Evolutionary conservation across 2,329 filamentous ascomycete genomes (phyloP).

Genomic region (Cucurbitaria berberidis): DNA sequence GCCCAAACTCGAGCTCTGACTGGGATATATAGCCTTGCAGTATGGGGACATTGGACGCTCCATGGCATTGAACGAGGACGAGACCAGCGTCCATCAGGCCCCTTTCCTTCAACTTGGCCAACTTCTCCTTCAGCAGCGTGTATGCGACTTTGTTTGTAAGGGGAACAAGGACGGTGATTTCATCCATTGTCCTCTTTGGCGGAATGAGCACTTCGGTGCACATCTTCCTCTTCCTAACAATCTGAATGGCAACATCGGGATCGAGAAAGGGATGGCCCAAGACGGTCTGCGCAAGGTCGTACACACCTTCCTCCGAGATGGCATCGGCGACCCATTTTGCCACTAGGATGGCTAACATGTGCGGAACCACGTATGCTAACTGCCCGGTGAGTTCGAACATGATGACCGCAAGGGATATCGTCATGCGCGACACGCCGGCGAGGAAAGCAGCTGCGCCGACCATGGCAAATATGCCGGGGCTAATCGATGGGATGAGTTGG

Average conservation of each 20-base stretch:
- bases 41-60: slow-evolving; percentile 38
- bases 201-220: slow-evolving; percentile 59
- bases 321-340: slow-evolving; percentile 66
- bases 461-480: slow-evolving; percentile 66
- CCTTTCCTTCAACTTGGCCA: slow-evolving; percentile 55
- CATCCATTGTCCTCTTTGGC: slow-evolving; percentile 60
- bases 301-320: slow-evolving; percentile 61
- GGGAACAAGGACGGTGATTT: slow-evolving; percentile 60
- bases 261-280: slow-evolving; percentile 66
- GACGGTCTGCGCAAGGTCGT: slow-evolving; percentile 65
- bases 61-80: slow-evolving; percentile 56
- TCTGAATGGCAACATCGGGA: slow-evolving; percentile 54
- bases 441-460: slow-evolving; percentile 65
- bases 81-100: slow-evolving; percentile 65
- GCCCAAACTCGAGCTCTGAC: slow-evolving; percentile 59
- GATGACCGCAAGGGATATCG: slow-evolving; percentile 64
- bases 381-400: slow-evolving; percentile 68
- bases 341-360: slow-evolving; percentile 66
- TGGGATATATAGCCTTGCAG: slow-evolving; percentile 63
- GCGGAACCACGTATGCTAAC: slow-evolving; percentile 62
- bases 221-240: slow-evolving; percentile 49
- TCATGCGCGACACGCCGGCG: slow-evolving; percentile 65
- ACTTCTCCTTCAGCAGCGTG: slow-evolving; percentile 53
- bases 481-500: slow-evolving; percentile 53
- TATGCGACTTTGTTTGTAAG: slow-evolving; percentile 52